phyloP scores from a whole-genome alignment of 2,329 filamentous ascomycete species.

The Microcera coccophila region DNA sequence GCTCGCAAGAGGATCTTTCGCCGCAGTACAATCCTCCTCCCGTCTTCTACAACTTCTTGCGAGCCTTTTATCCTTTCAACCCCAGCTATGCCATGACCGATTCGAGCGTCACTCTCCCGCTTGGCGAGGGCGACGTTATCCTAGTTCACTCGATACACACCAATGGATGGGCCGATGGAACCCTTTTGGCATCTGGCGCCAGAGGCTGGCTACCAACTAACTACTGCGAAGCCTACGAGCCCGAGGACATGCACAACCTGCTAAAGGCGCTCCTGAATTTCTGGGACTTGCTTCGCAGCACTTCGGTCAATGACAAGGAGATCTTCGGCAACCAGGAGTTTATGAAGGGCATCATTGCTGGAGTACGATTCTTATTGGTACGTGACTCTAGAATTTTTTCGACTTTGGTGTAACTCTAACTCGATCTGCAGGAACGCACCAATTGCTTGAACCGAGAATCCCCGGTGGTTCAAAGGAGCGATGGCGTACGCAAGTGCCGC shows the following conservation, averaged over 20 bases:
- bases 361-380: conserved; percentile 85
- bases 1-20: conserved; percentile 57
- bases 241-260: conserved; percentile 77
- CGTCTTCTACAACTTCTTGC: conserved; percentile 88
- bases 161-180: conserved; percentile 98
- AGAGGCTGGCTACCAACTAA: conserved; percentile 97
- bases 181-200: conserved; percentile 76
- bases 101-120: conserved; percentile 79
- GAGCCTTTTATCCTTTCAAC: conserved; percentile 90
- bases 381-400: conserved; percentile 23
- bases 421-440: conserved; percentile 67
- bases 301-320: conserved; percentile 67
- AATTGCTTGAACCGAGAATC: conserved; percentile 84
- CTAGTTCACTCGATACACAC: conserved; percentile 95
- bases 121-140: conserved; percentile 88
- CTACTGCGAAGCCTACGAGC: conserved; percentile 94
- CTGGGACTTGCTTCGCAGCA: conserved; percentile 83
- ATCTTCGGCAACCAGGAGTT: conserved; percentile 90
- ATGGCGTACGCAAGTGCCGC: conserved; percentile 71
- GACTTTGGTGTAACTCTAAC: conserved; percentile 12
- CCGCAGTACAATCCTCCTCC: conserved; percentile 48
- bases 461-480: conserved; percentile 67
- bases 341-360: conserved; percentile 89
- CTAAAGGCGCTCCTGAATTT: conserved; percentile 85
- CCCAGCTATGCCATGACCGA: conserved; percentile 74